Conservation (phyloP, 106 monocot genomes). For the Posidonia australis region DNA sequence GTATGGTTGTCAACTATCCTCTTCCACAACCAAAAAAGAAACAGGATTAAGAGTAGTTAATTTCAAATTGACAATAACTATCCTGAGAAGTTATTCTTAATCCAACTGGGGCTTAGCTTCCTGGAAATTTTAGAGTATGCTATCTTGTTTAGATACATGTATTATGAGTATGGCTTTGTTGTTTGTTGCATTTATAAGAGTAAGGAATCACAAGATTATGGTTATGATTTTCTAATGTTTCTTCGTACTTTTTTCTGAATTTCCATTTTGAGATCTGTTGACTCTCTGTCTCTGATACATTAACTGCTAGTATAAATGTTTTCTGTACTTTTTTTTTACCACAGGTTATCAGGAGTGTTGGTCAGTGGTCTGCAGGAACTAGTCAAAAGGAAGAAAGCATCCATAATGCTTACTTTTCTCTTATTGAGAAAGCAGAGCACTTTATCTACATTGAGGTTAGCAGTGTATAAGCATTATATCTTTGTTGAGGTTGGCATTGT, state of each 20-base stretch:
- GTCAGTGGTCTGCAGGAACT: constrained; percentile 96
- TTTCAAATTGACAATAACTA: no score
- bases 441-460: constrained; percentile 96
- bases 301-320: neutral
- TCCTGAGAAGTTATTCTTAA: no score
- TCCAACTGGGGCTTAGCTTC: no score
- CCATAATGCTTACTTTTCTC: constrained; percentile 78
- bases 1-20: no score
- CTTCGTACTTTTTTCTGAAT: neutral
- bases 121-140: no score
- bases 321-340: constrained; percentile 1
- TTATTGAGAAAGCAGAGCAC: constrained; percentile 96
- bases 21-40: no score
- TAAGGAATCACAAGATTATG: no score
- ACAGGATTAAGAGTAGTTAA: no score
- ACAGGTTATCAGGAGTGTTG: constrained; percentile 88
- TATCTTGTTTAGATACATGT: no score
- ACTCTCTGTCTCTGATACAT: neutral
- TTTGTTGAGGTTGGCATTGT: neutral
- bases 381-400: constrained; percentile 96
- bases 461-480: neutral
- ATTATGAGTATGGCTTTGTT: no score
- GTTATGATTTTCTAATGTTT: no score
- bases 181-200: no score
- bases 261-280: neutral